These are phyloP conservation scores for Aspergillus spinulosporus DNA, from an alignment of 2,329 filamentous ascomycete species.

Conservation along the genomic window DNA sequence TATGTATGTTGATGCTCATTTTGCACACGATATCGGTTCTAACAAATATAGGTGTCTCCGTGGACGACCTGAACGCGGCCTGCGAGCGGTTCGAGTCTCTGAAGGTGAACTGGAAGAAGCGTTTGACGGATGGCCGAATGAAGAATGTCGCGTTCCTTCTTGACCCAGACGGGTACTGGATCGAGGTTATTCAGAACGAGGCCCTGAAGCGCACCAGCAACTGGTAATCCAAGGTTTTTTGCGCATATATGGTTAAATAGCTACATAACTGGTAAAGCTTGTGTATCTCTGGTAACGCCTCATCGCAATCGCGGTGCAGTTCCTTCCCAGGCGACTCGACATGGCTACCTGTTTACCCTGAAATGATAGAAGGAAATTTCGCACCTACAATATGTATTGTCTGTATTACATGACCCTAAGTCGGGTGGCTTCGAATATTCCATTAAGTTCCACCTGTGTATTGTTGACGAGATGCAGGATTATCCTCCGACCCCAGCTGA, in stretches of 20 bases:
- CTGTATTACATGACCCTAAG: no score
- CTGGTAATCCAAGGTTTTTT: conserved; percentile 29
- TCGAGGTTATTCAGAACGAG: conserved; percentile 71
- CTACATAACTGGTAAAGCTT: background rate
- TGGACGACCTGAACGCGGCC: conserved; percentile 85
- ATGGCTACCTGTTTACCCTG: no score
- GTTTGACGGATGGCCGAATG: conserved; percentile 86
- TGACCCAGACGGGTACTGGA: conserved; percentile 85
- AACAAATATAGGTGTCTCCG: conserved; percentile 61
- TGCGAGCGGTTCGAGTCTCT: conserved; percentile 82
- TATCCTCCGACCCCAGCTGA: background rate
- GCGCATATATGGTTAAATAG: background rate
- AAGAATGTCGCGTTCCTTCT: conserved; percentile 90
- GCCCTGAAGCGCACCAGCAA: conserved; percentile 44
- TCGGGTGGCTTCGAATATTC: background rate
- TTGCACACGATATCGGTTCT: background rate
- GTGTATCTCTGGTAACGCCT: no score
- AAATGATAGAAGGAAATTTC: no score
- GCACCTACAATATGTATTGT: no score
- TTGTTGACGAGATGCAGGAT: background rate
- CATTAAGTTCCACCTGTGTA: background rate
- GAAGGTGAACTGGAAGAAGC: conserved; percentile 90
- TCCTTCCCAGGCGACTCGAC: no score
- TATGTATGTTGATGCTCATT: conserved; percentile 59
- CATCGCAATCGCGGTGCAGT: no score